Evolutionary conservation across 495 filamentous ascomycete genomes (phyloP), one percentile per base, ranked within the genome.

Genomic region (Podospora bellae-mahoneyi): DNA sequence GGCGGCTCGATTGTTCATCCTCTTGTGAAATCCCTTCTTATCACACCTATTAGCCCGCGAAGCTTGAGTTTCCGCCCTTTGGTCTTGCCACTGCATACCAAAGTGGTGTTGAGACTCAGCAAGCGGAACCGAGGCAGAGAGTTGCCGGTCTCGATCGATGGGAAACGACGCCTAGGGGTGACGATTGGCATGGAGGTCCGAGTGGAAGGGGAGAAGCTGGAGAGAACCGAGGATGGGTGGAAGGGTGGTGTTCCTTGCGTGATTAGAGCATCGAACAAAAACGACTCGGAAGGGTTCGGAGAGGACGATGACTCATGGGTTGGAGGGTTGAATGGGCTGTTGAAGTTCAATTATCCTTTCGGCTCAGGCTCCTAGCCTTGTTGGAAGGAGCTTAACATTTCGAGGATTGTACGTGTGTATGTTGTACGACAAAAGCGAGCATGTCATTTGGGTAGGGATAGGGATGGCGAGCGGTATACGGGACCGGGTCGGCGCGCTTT

Each of bases 331-430:
- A 98, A 97, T 78, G 92, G 92, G 61, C 75, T 98, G 72, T 81
- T 99, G 73, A 99, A 99, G 81, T 99, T 98, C 73, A 99, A 99
- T 76, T 91, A 97, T 81, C 93, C 96, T 3, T 97, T 99, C 82
- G 95, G 95, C 0, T 56, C 63, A 66, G 26, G 62, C 62, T 9
- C 5, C 70, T 59, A 68, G n/a, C 23, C 23, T 23, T 23, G 23
- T 23, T 23, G 23, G 1, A 23, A 23, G 23, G 23, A 23, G 23
- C 23, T 23, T 23, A 23, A 23, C 23, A 23, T 23, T 23, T 23
- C 23, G 23, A 23, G 23, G 23, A 23, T 23, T 23, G 23, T 23
- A 16, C 15, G 13, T 48, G 39, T 13, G 9, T 48, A 18, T 48
- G 10, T 48, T 48, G 39, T 48, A 48, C 39, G 2, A 48, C 39